Conservation (phyloP, 371 early-diverging fungal species). For the Mortierella sp. region DNA sequence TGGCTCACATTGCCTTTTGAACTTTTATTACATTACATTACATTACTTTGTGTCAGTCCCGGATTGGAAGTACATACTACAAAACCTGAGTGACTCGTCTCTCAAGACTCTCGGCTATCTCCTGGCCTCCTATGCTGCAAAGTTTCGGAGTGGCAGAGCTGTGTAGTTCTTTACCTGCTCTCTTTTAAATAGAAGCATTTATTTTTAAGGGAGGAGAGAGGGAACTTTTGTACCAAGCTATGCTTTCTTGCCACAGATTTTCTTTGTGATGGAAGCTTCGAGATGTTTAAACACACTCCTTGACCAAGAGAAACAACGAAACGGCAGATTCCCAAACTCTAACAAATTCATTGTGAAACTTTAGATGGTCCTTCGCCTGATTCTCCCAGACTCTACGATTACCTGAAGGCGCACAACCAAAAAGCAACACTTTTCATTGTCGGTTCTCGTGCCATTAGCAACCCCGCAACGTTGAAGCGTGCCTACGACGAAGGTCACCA, state of each 20-base stretch:
- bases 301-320: not conserved
- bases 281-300: too few relatives aligned
- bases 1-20: not conserved
- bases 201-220: not conserved
- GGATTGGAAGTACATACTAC: not conserved
- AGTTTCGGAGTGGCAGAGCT: too few relatives aligned
- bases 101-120: too few relatives aligned
- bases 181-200: not conserved
- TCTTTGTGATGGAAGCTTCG: too few relatives aligned
- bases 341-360: not conserved
- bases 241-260: not conserved
- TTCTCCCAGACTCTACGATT: slow-evolving; percentile 61
- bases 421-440: slow-evolving; percentile 76
- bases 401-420: slow-evolving; percentile 60
- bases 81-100: not conserved
- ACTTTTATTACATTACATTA: not conserved
- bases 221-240: not conserved
- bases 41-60: too few relatives aligned
- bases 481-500: slow-evolving; percentile 51
- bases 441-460: slow-evolving; percentile 64
- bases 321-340: not conserved
- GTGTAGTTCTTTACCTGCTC: not conserved
- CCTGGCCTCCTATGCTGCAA: too few relatives aligned
- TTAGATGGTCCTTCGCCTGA: slow-evolving; percentile 51
- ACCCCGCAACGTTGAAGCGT: slow-evolving; percentile 63